These are phyloP conservation scores for Sphagnum contortum DNA, from an alignment of 225 moss, liverwort and hornwort genomes.

Conservation along the genomic window DNA sequence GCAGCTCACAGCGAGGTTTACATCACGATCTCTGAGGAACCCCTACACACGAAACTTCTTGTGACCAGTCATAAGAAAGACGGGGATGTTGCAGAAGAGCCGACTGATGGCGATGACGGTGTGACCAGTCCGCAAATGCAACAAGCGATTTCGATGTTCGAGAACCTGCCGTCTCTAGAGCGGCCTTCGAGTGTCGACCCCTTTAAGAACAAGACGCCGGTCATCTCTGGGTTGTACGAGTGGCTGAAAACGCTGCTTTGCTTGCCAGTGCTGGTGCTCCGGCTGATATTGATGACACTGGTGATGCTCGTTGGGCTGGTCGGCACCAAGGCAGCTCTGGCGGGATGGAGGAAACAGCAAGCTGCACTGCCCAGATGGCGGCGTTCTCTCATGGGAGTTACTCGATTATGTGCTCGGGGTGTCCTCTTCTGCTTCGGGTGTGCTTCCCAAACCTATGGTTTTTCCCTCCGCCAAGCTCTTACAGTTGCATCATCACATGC, in stretches of 20 bases:
- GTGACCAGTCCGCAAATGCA: conserved; percentile 16
- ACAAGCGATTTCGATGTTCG: conserved; percentile 41
- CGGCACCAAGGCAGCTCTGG: conserved; percentile 45
- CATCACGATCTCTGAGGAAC: no score
- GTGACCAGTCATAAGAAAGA: no score
- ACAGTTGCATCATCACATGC: no score
- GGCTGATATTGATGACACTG: conserved; percentile 31
- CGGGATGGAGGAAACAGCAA: conserved; percentile 35
- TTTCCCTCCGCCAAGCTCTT: neutral
- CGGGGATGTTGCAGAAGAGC: no score
- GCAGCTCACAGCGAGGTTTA: no score
- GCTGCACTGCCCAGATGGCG: conserved; percentile 65
- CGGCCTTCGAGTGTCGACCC: conserved; percentile 59
- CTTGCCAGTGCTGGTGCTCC: conserved; percentile 55
- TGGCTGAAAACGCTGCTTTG: conserved; percentile 46
- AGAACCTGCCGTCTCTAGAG: conserved; percentile 31
- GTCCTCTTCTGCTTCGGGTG: conserved; percentile 82
- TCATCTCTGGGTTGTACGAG: conserved; percentile 57
- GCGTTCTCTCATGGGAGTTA: conserved; percentile 51
- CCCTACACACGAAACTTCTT: no score
- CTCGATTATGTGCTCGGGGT: conserved; percentile 65
- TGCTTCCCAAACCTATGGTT: conserved; percentile 1
- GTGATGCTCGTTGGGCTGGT: conserved; percentile 60
- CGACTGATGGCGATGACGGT: neutral
- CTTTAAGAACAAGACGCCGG: conserved; percentile 53